Base-by-base conservation (phyloP, 108 stramenopile species). In the Pseudonitzschia pungens region DNA sequence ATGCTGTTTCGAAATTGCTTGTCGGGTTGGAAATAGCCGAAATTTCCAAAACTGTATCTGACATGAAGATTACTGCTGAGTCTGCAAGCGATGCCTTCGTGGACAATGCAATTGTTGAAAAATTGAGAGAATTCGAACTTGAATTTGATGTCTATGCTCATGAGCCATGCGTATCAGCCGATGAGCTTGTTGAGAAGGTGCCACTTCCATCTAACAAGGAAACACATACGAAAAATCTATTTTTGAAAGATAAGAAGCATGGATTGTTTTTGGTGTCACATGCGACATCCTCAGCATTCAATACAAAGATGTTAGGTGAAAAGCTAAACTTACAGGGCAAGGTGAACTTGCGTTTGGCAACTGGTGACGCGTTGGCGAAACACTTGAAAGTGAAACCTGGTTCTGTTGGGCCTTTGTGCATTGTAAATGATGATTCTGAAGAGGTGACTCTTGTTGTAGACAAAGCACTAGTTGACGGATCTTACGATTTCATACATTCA, bases 241-340 rank as follows among this genome's bases (percentile, higher is more conserved):
- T 96, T 55, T 86, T 96, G 69, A 86, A 86, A 68, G 96, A 96
- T 70, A 96, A 95, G 75, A 96, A 96, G 75, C 90, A 93, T 72
- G 96, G 96, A 16, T 48, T 88, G 24, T 92, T 94, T 72, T 69
- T 93, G 45, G 90, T 95, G 10, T 83, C 83, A 12, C 81, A 81
- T 33, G 80, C 78, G 20, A 70, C 76, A 57, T 70, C 76, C 36
- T 71, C 87, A 16, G 84, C 83, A 14, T 76, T 90, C 28, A 81
- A 97, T 73, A 95, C 94, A 36, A 96, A 96, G 74, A 85, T 83
- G 21, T 77, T 98, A 43, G 96, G 81, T 44, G 83, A 77, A 60
- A 43, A 85, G 28, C 81, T 98, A 28, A 88, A 88, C n/a, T 82
- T 98, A 65, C 77, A 83, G 27, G 96, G 96, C 15, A 95, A 96